phyloP scores from a whole-genome alignment of 208 protist genomes.

The Zelonia costaricensis region DNA sequence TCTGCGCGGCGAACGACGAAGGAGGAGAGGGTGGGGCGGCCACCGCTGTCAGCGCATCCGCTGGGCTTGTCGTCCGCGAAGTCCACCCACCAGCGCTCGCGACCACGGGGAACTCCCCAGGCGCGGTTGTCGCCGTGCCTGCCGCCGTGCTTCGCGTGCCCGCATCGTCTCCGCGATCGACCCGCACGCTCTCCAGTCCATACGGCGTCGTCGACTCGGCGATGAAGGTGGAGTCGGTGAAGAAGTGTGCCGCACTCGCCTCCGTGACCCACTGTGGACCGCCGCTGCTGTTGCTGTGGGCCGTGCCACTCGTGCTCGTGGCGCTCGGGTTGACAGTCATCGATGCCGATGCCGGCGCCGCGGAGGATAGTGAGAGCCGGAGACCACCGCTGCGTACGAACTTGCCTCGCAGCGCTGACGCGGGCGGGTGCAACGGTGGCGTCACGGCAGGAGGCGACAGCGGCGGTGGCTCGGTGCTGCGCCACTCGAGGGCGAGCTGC shows the following conservation, averaged over 20 bases:
- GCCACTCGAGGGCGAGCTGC: constrained; percentile 28
- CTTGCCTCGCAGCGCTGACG: neutral
- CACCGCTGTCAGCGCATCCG: too few species aligned
- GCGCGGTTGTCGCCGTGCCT: too few species aligned
- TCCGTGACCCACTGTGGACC: constrained; percentile 21
- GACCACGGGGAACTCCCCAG: too few species aligned
- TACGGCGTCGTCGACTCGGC: constrained; percentile 21
- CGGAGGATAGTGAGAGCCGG: too few species aligned
- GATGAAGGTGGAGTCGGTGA: constrained; percentile 32
- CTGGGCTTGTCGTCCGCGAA: too few species aligned
- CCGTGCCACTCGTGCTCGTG: neutral
- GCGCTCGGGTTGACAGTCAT: too few species aligned
- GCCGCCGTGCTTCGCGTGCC: neutral
- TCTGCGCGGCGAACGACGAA: too few species aligned
- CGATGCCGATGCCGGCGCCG: too few species aligned
- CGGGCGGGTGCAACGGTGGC: neutral
- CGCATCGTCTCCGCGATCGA: neutral
- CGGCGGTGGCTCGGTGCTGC: neutral
- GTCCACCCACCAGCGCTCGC: too few species aligned
- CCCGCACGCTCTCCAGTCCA: constrained; percentile 7
- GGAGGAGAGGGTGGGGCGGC: too few species aligned
- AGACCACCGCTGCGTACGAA: too few species aligned
- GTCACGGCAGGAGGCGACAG: neutral
- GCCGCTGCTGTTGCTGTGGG: too few species aligned
- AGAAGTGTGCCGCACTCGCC: constrained; percentile 25